These are phyloP conservation scores for Globisporangium yorkense DNA, from an alignment of 352 stramenopile species.

Conservation along the genomic window DNA sequence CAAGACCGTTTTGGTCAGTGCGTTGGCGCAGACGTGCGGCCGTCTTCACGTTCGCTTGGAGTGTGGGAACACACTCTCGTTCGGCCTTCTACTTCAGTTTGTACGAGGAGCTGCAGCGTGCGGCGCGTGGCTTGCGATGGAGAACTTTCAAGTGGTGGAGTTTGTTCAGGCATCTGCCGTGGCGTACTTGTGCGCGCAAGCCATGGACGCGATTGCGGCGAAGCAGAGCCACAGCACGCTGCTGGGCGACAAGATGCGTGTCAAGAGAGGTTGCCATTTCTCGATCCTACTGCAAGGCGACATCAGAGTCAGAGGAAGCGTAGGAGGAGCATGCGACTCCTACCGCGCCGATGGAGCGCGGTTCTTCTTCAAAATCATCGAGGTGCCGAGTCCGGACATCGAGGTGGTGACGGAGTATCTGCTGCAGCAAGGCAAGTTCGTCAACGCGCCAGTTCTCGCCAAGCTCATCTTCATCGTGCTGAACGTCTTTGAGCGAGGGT, in stretches of 20 bases:
- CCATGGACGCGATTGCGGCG: slow-evolving; percentile 30
- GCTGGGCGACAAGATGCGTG: slow-evolving; percentile 28
- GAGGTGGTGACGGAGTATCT: slow-evolving; percentile 36
- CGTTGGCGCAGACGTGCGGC: slow-evolving; percentile 41
- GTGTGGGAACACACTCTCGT: slow-evolving; percentile 19
- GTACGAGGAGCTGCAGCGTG: slow-evolving; percentile 42
- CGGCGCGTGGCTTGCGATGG: slow-evolving; percentile 52
- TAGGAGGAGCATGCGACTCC: neutral
- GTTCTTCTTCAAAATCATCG: slow-evolving; percentile 38
- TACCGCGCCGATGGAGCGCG: slow-evolving; percentile 6
- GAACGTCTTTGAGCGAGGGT: slow-evolving; percentile 22
- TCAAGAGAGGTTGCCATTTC: slow-evolving; percentile 48
- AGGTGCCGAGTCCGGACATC: slow-evolving; percentile 30
- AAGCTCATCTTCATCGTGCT: slow-evolving; percentile 30
- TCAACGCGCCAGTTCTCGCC: slow-evolving; percentile 21
- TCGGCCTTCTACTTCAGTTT: slow-evolving; percentile 32
- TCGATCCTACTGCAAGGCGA: slow-evolving; percentile 1
- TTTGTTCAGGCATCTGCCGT: slow-evolving; percentile 17
- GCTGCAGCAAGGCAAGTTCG: slow-evolving; percentile 29
- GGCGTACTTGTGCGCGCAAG: slow-evolving; percentile 35
- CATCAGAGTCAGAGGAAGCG: neutral
- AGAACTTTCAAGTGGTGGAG: slow-evolving; percentile 28
- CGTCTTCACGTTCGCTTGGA: slow-evolving; percentile 39
- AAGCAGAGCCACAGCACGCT: slow-evolving; percentile 37
- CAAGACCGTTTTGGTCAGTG: slow-evolving; percentile 36